These are phyloP conservation scores for Falciphora oryzae DNA, from an alignment of 2,329 filamentous ascomycete species.

Conservation along the genomic window DNA sequence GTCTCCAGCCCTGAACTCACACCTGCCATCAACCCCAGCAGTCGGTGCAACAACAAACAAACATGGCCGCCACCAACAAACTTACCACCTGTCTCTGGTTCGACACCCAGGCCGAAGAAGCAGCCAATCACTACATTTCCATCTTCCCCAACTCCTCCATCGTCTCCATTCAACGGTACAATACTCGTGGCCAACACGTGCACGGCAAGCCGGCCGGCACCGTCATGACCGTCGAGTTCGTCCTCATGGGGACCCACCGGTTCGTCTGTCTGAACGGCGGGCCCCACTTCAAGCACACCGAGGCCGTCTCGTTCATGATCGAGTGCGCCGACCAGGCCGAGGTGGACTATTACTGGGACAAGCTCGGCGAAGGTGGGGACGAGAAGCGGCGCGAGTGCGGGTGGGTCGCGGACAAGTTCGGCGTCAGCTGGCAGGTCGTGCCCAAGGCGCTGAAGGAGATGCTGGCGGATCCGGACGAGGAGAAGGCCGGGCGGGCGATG, in stretches of 20 bases:
- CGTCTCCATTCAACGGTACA: slow-evolving; percentile 25
- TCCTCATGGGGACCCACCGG: slow-evolving; percentile 27
- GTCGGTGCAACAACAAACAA: background rate
- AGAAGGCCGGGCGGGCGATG: slow-evolving; percentile 24
- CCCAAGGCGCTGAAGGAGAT: slow-evolving; percentile 31
- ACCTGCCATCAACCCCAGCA: background rate
- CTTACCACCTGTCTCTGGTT: slow-evolving; percentile 35
- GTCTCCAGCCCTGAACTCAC: background rate
- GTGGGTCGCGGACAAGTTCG: slow-evolving; percentile 40
- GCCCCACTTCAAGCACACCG: slow-evolving; percentile 31
- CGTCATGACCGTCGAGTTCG: slow-evolving; percentile 32
- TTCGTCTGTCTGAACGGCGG: slow-evolving; percentile 40
- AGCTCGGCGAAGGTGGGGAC: slow-evolving; percentile 34
- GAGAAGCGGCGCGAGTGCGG: slow-evolving; percentile 33
- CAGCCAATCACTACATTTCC: slow-evolving; percentile 34
- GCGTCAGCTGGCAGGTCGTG: slow-evolving; percentile 41
- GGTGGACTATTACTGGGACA: slow-evolving; percentile 41
- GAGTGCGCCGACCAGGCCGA: slow-evolving; percentile 39
- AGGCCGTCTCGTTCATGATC: slow-evolving; percentile 37
- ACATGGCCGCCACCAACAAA: slow-evolving; percentile 3
- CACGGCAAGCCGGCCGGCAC: slow-evolving; percentile 26
- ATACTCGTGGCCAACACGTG: slow-evolving; percentile 22
- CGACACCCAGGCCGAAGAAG: slow-evolving; percentile 33
- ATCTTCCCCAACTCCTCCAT: slow-evolving; percentile 35
- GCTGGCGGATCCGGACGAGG: slow-evolving; percentile 28